Conservation (phyloP, 1,284 basidiomycete genomes). For the Takashimella tepidaria region DNA sequence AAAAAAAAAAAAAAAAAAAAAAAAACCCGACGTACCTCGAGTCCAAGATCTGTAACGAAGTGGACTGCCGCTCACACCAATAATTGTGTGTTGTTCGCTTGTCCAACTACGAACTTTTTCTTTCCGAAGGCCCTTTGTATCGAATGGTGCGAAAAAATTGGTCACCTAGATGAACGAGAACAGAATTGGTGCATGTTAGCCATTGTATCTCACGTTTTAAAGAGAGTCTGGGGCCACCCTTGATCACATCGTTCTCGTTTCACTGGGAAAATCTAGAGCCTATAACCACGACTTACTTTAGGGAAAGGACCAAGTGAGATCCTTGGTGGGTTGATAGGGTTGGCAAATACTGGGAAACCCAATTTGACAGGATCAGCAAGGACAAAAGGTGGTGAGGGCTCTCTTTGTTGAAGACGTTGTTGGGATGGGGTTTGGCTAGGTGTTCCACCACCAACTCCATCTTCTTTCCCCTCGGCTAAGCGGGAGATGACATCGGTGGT, state of each 20-base stretch:
- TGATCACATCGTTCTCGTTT: no score
- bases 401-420: conserved; percentile 3
- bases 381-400: conserved; percentile 29
- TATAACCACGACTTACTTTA: conserved; percentile 18
- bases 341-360: conserved; percentile 42
- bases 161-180: conserved; percentile 25
- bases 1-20: no score
- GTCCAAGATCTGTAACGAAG: conserved; percentile 40
- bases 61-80: conserved; percentile 34
- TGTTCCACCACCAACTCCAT: not conserved
- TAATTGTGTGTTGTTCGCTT: conserved; percentile 19
- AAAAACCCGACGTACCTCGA: conserved; percentile 32
- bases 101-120: conserved; percentile 35
- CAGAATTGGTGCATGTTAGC: not conserved
- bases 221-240: no score
- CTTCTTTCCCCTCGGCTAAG: no score
- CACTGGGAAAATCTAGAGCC: not conserved
- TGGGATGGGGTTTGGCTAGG: not conserved
- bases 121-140: conserved; percentile 35
- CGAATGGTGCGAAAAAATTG: conserved; percentile 34
- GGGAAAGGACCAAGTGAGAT: conserved; percentile 33
- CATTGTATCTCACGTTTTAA: no score
- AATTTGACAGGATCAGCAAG: conserved; percentile 31
- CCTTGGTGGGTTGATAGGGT: conserved; percentile 36
- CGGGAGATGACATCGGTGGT: not conserved